Conservation (phyloP, 306 rosid genomes). For the Sophora flavescens region DNA sequence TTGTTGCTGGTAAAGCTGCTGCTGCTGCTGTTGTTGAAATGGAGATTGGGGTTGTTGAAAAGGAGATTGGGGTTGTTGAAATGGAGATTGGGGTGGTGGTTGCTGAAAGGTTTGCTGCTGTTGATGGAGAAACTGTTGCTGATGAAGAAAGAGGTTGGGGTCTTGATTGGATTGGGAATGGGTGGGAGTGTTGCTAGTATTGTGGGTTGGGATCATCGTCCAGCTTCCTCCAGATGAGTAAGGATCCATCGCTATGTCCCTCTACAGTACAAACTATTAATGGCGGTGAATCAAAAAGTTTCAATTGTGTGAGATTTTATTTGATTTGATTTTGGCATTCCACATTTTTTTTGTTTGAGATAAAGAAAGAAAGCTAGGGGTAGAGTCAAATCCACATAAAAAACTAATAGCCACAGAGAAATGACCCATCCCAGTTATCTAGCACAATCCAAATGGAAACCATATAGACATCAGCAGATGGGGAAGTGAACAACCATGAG, state of each 20-base stretch:
- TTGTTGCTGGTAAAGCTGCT: constrained; percentile 52
- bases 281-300: too few relatives aligned
- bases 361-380: background rate
- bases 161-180: constrained; percentile 71
- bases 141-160: constrained; percentile 62
- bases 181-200: constrained; percentile 51
- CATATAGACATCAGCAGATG: too few relatives aligned
- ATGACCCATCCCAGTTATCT: too few relatives aligned
- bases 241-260: constrained; percentile 60
- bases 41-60: constrained; percentile 49
- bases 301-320: background rate
- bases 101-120: constrained; percentile 52
- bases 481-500: too few relatives aligned
- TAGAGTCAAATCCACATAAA: background rate
- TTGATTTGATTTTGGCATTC: background rate
- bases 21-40: constrained; percentile 49
- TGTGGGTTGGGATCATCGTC: constrained; percentile 83
- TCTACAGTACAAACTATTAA: background rate
- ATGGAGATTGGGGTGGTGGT: background rate
- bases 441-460: too few relatives aligned
- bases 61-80: too few relatives aligned
- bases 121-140: constrained; percentile 54
- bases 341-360: background rate
- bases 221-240: constrained; percentile 80
- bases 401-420: too few relatives aligned